phyloP scores from a whole-genome alignment of 129 eudicot genomes.

The Helianthus tuberosus region DNA sequence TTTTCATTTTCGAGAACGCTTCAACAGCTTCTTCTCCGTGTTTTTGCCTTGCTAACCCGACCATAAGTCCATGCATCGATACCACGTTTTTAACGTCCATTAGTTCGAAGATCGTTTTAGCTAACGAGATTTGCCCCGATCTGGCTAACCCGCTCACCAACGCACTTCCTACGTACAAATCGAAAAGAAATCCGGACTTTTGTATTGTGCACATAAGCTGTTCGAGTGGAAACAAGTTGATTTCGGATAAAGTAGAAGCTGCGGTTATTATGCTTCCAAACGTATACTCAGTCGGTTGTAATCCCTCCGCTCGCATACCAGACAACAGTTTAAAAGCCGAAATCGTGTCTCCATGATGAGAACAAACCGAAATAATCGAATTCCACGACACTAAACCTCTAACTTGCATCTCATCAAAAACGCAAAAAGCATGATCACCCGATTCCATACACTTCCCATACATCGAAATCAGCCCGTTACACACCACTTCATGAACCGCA shows the following conservation, averaged over 20 bases:
- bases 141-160: conserved; percentile 68
- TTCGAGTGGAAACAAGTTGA: conserved; percentile 48
- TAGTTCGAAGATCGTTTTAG: conserved; percentile 56
- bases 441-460: conserved; percentile 70
- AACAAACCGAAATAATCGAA: conserved; percentile 79
- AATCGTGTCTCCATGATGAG: conserved; percentile 59
- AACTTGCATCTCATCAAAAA: conserved; percentile 55
- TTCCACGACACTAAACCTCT: conserved; percentile 77
- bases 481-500: conserved; percentile 61
- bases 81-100: conserved; percentile 78
- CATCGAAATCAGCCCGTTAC: conserved; percentile 81
- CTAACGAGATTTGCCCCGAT: conserved; percentile 50
- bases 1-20: conserved; percentile 57
- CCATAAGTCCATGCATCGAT: conserved; percentile 84
- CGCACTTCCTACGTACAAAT: conserved; percentile 93
- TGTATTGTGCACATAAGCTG: conserved; percentile 63
- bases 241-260: conserved; percentile 41
- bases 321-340: conserved; percentile 62
- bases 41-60: conserved; percentile 76
- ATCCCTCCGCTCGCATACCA: conserved; percentile 60
- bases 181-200: conserved; percentile 61
- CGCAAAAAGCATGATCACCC: conserved; percentile 48
- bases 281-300: conserved; percentile 72
- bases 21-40: conserved; percentile 75
- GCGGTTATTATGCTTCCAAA: conserved; percentile 74